These are phyloP conservation scores for Hypoxylon sp. DNA, from an alignment of 2,329 filamentous ascomycete species.

Conservation along the genomic window DNA sequence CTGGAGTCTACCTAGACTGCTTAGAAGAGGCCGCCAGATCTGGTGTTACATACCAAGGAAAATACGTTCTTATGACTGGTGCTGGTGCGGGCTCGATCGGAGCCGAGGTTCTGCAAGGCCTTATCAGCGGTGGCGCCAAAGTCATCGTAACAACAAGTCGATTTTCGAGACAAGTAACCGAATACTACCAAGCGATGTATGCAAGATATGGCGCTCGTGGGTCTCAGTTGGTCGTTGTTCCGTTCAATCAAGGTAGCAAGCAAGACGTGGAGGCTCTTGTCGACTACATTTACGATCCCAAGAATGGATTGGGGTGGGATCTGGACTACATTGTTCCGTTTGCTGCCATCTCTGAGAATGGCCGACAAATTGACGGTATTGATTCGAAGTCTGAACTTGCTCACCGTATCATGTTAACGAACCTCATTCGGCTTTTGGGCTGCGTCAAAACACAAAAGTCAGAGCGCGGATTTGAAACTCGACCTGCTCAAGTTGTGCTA, in stretches of 20 bases:
- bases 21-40: conserved; percentile 87
- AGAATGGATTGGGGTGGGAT: conserved; percentile 98
- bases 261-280: conserved; percentile 95
- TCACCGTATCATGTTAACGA: conserved; percentile 99
- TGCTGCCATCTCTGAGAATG: conserved; percentile 96
- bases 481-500: conserved; percentile 94
- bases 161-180: conserved; percentile 96
- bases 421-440: conserved; percentile 90
- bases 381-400: conserved; percentile 98
- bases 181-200: conserved; percentile 99
- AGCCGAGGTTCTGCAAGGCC: conserved; percentile 93
- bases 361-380: conserved; percentile 94
- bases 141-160: conserved; percentile 96
- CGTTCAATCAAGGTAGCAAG: conserved; percentile 99
- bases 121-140: conserved; percentile 96
- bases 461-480: conserved; percentile 88
- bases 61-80: conserved; percentile 98
- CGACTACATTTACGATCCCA: conserved; percentile 95
- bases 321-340: conserved; percentile 96
- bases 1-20: conserved; percentile 90
- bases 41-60: conserved; percentile 92
- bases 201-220: conserved; percentile 91
- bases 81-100: conserved; percentile 98
- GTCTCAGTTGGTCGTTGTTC: conserved; percentile 96
- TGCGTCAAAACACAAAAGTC: conserved; percentile 92